Percentiles rank a stretch among this genome's conserved stretches.
Evolutionary conservation across 2,329 filamentous ascomycete genomes (phyloP).

Genomic region (Geosmithia putterillii): DNA sequence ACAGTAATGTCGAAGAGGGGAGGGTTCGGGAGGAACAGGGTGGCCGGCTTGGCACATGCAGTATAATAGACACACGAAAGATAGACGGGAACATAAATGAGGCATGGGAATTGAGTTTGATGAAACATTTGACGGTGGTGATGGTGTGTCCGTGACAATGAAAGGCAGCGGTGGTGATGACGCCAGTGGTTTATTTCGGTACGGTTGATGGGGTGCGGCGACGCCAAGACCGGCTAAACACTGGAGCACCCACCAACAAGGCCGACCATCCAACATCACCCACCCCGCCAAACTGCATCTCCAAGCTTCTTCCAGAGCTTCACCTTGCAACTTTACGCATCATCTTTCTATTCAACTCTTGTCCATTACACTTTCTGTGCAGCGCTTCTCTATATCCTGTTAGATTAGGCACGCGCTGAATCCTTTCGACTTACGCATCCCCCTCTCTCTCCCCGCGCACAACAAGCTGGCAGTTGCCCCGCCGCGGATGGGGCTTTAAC

Average conservation of each 20-base stretch:
- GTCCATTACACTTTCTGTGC: neutral
- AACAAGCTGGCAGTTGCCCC: neutral
- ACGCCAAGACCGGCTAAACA: neutral
- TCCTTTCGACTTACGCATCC: neutral
- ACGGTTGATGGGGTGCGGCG: neutral
- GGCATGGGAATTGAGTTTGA: no score
- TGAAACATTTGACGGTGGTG: no score
- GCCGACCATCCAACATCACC: neutral
- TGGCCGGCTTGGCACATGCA: neutral
- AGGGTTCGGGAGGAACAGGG: neutral
- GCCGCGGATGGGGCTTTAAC: neutral
- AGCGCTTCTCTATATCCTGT: no score
- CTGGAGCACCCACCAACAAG: neutral
- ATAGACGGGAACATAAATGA: no score
- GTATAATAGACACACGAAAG: no score
- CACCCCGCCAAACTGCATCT: neutral
- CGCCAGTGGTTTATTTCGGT: neutral
- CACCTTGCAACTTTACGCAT: neutral
- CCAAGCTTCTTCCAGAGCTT: neutral
- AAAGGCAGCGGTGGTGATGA: neutral
- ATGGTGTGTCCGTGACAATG: no score
- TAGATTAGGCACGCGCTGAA: neutral
- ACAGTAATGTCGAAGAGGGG: neutral
- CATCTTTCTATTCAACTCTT: neutral
- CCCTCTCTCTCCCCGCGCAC: neutral